These are phyloP conservation scores for Zymoseptoria passerinii DNA, from an alignment of 2,329 filamentous ascomycete species.

Conservation along the genomic window DNA sequence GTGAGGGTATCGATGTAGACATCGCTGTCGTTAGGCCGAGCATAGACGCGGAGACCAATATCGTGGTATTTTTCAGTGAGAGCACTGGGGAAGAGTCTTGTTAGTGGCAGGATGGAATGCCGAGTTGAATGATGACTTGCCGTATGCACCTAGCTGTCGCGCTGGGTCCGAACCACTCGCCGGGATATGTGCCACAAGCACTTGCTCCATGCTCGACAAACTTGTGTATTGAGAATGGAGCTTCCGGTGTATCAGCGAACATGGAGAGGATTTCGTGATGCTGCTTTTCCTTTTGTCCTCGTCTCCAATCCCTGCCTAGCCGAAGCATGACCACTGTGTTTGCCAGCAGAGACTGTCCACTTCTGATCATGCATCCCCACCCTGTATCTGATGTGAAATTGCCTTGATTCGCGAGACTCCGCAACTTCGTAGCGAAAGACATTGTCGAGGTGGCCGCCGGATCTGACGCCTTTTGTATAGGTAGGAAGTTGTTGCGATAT, in stretches of 20 bases:
- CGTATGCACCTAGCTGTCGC: constrained; percentile 90
- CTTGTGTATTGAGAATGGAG: constrained; percentile 88
- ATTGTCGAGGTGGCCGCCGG: constrained; percentile 62
- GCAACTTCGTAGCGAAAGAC: constrained; percentile 76
- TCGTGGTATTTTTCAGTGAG: constrained; percentile 59
- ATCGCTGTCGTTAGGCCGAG: constrained; percentile 81
- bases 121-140: constrained; percentile 44
- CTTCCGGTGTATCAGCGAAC: constrained; percentile 78
- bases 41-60: constrained; percentile 67
- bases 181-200: constrained; percentile 86
- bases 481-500: constrained; percentile 77
- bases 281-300: constrained; percentile 46
- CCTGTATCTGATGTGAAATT: constrained; percentile 91
- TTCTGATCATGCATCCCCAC: constrained; percentile 98
- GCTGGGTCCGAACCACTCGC: constrained; percentile 98
- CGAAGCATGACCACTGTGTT: constrained; percentile 68
- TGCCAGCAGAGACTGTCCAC: constrained; percentile 84
- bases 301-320: constrained; percentile 80
- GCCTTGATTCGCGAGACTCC: constrained; percentile 66
- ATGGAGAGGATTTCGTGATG: constrained; percentile 67
- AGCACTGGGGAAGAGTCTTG: constrained; percentile 47
- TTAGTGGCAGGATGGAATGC: background rate
- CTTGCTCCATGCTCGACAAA: constrained; percentile 83
- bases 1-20: constrained; percentile 88
- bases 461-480: constrained; percentile 71